Evolutionary conservation across 73 alveolate genomes (phyloP).

Genomic region (Breviolum minutum): DNA sequence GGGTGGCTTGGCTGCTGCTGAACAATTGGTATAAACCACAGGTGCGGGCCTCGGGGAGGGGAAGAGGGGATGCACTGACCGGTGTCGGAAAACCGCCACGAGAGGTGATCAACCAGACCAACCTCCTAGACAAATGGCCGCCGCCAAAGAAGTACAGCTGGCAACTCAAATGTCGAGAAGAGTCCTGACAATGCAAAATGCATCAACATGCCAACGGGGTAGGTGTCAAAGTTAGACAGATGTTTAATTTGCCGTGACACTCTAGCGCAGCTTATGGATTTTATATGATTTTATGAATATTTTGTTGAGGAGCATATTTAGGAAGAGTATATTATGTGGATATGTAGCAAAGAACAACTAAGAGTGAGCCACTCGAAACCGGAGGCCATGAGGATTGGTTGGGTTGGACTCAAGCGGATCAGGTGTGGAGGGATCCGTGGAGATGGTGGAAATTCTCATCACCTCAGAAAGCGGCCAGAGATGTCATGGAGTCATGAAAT

Average conservation of each 20-base stretch:
- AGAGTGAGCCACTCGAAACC: not conserved
- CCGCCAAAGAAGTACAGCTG: constrained; percentile 92
- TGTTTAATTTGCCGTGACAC: too few relatives aligned
- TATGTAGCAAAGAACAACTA: not conserved
- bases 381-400: constrained; percentile 64
- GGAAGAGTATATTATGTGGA: not conserved
- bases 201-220: not conserved
- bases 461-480: too few relatives aligned
- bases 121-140: constrained; percentile 80
- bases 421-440: not conserved
- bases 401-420: constrained; percentile 93
- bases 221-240: not conserved
- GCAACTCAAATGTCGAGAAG: not conserved
- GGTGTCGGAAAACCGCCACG: not conserved
- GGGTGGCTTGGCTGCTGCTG: constrained; percentile 92
- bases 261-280: not conserved
- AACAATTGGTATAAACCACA: constrained; percentile 76
- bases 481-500: too few relatives aligned
- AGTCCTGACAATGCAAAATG: not conserved
- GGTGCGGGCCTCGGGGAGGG: not conserved
- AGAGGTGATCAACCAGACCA: constrained; percentile 82
- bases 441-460: not conserved
- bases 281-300: too few relatives aligned
- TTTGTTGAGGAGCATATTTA: not conserved
- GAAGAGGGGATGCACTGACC: not conserved